These are phyloP conservation scores for Fraxinus angustifolia DNA, from an alignment of 305 asterid species.

Conservation along the genomic window DNA sequence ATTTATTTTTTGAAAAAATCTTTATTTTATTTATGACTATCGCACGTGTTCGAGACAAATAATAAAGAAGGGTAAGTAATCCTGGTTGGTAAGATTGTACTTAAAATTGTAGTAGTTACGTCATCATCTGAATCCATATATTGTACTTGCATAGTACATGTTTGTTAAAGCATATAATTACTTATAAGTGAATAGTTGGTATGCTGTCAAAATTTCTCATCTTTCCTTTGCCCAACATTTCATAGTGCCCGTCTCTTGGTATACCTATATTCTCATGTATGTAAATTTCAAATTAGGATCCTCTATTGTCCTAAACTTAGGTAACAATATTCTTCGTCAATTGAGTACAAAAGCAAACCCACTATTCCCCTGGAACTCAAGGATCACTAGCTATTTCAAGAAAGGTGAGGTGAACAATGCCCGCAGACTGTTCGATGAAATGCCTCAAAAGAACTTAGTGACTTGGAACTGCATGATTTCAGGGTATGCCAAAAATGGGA, in stretches of 20 bases:
- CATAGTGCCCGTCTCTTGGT: background rate
- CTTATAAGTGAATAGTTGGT: background rate
- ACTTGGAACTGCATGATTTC: constrained; percentile 58
- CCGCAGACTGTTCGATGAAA: constrained; percentile 48
- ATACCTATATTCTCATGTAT: constrained; percentile 19
- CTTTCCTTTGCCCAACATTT: background rate
- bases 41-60: background rate
- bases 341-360: constrained; percentile 31
- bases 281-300: constrained; percentile 11
- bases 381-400: constrained; percentile 41
- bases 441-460: constrained; percentile 50
- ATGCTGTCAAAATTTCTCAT: background rate
- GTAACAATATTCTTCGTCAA: constrained; percentile 24
- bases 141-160: background rate
- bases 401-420: constrained; percentile 35
- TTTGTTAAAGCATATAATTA: background rate
- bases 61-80: background rate
- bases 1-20: background rate
- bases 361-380: constrained; percentile 41
- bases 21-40: background rate
- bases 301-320: background rate
- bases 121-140: background rate
- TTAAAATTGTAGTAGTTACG: background rate
- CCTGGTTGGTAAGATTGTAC: background rate
- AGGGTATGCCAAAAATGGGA: constrained; percentile 45